These are phyloP conservation scores for Vaccinium macrocarpon DNA, from an alignment of 148 eudicot species.

Conservation along the genomic window DNA sequence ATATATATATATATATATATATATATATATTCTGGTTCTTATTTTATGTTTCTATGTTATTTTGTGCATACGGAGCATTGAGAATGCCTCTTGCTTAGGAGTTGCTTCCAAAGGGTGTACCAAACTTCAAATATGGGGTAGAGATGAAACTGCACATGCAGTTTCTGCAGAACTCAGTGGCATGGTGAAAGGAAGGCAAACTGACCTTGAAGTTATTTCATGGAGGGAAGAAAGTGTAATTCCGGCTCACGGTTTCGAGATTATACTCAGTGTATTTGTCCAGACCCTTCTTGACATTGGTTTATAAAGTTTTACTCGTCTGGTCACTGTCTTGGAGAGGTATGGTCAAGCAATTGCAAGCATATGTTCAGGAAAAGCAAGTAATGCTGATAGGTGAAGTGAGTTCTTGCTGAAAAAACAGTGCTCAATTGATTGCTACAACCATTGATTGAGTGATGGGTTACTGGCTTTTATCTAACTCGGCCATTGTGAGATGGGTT, in stretches of 20 bases:
- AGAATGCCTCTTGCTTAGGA: constrained; percentile 82
- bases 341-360: constrained; percentile 89
- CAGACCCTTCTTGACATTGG: constrained; percentile 89
- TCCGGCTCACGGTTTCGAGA: not conserved
- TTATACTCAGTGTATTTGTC: constrained; percentile 7
- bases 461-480: constrained; percentile 90
- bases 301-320: constrained; percentile 94
- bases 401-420: constrained; percentile 81
- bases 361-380: constrained; percentile 78
- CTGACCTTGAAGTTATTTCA: constrained; percentile 66
- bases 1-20: too few species aligned
- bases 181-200: constrained; percentile 80
- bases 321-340: constrained; percentile 93
- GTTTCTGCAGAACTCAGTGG: constrained; percentile 66
- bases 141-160: constrained; percentile 49
- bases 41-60: not conserved
- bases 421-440: constrained; percentile 87
- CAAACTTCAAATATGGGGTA: constrained; percentile 62
- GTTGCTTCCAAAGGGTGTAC: constrained; percentile 89
- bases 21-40: not conserved
- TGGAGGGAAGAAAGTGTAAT: constrained; percentile 84
- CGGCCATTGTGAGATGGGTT: constrained; percentile 94
- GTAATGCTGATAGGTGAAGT: constrained; percentile 77
- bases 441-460: constrained; percentile 98
- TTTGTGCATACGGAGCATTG: constrained; percentile 58